Evolutionary conservation across 1,139 yeast species (phyloP), one percentile per base, ranked within the genome.

Genomic region (Casaregolazyma lundiana): DNA sequence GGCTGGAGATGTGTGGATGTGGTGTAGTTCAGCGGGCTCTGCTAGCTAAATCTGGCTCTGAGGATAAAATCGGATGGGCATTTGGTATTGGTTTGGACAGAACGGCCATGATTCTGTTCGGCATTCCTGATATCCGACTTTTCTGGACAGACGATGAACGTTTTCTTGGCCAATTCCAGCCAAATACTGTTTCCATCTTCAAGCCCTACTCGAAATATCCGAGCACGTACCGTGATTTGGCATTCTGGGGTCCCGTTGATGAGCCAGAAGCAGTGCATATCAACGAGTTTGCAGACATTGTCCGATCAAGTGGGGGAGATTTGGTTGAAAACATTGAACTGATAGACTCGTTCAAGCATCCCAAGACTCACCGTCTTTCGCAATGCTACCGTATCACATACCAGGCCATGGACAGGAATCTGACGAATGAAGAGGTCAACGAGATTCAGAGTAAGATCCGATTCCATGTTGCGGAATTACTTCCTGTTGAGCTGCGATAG

Each of bases 1-100:
- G 98, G 98, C 73, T 92, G 37, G 99, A 92, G 68, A 82, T 96
- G 65, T 88, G 96, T 62, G 99, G 99, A 1, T 87, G 96, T 66
- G 99, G 99, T 20, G 75, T 92, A 41, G 96, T 89, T 3, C 81
- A 80, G 58, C 86, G 88, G 57, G 80, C 80, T 43, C 95, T 92
- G 0, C 70, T 89, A 42, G 69, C 78, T 30, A 84, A 83, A 54
- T 77, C 97, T 1, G 94, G 87, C 0, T 71, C 84, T 43, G 66
- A 73, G 11, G 68, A 73, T 44, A 74, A 78, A 47, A 78, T 88
- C 46, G 95, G 96, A 6, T 92, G 98, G 98, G 99, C 98, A 0
- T 92, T 94, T 68, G 99, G 99, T 7, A 75, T 94, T 46, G 99
- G 99, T 0, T 72, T 92, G 44, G 99, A 92, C 64, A 76, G 99